phyloP scores from a whole-genome alignment of 495 filamentous ascomycete genomes.

The Xylaria sp. region DNA sequence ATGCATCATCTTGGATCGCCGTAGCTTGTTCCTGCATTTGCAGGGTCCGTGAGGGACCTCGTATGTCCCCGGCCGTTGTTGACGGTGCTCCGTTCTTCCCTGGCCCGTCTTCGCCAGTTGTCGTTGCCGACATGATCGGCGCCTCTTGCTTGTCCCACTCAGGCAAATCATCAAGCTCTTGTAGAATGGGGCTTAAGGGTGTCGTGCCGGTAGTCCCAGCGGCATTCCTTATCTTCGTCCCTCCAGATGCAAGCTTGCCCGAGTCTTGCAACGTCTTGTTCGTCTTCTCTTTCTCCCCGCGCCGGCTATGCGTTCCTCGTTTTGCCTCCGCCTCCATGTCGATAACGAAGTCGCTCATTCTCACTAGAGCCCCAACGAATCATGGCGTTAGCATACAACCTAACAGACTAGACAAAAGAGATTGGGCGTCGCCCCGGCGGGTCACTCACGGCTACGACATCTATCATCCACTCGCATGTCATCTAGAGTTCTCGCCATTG shows the following conservation, averaged over 20 bases:
- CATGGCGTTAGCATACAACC: not conserved
- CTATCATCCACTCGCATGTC: constrained; percentile 33
- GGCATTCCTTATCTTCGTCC: not conserved
- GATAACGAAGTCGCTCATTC: constrained; percentile 29
- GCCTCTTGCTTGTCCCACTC: not conserved
- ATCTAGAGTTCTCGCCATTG: constrained; percentile 35
- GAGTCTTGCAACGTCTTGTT: not conserved
- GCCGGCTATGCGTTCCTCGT: constrained; percentile 1
- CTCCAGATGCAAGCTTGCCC: not conserved
- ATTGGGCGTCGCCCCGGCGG: not conserved
- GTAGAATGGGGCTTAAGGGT: constrained; percentile 1
- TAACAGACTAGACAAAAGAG: not conserved
- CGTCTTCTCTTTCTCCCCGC: constrained; percentile 3
- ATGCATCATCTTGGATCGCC: not conserved
- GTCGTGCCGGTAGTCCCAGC: not conserved
- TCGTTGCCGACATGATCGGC: not conserved
- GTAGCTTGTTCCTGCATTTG: not conserved
- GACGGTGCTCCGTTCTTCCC: not conserved
- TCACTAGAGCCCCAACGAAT: not conserved
- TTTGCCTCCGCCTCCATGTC: constrained; percentile 24
- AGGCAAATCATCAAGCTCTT: constrained; percentile 13
- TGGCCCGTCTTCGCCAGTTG: not conserved
- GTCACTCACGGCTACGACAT: constrained; percentile 25
- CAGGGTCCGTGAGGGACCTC: not conserved
- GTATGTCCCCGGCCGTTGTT: not conserved